A percentile compares a stretch with the other conserved stretches of the same genome.
These are phyloP conservation scores for Tylopilus intermedius DNA, from an alignment of 768 basidiomycete genomes.

Conservation along the genomic window DNA sequence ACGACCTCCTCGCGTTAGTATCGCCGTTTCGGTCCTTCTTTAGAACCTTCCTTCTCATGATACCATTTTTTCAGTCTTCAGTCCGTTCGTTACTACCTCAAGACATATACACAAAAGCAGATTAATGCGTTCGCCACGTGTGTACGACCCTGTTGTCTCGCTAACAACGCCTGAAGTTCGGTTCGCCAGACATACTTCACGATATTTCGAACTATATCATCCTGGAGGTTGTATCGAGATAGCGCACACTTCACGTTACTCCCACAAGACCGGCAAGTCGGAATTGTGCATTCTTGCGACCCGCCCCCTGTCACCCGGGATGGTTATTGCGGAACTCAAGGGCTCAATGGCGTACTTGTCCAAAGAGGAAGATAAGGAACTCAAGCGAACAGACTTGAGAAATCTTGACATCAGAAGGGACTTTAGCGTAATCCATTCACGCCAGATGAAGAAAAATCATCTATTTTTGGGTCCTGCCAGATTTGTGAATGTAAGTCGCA, in stretches of 20 bases:
- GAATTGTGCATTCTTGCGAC: slow-evolving; percentile 86
- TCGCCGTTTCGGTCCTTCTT: slow-evolving; percentile 14
- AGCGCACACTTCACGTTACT: slow-evolving; percentile 82
- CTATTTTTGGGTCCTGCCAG: slow-evolving; percentile 87
- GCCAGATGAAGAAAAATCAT: slow-evolving; percentile 89
- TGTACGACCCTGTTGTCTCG: slow-evolving; percentile 36
- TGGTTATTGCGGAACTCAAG: slow-evolving; percentile 80
- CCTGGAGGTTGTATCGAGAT: slow-evolving; percentile 83
- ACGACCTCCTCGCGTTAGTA: slow-evolving; percentile 71
- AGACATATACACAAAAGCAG: slow-evolving; percentile 73
- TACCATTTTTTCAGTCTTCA: slow-evolving; percentile 46
- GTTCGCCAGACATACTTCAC: slow-evolving; percentile 68
- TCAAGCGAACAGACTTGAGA: slow-evolving; percentile 75
- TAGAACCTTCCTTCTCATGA: slow-evolving; percentile 16
- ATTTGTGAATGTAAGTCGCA: slow-evolving; percentile 77
- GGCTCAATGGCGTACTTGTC: slow-evolving; percentile 88
- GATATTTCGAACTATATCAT: slow-evolving; percentile 84
- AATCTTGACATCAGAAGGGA: slow-evolving; percentile 72
- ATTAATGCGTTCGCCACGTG: slow-evolving; percentile 91
- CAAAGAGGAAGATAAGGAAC: slow-evolving; percentile 79
- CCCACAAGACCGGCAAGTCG: slow-evolving; percentile 82
- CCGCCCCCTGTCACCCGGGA: slow-evolving; percentile 58
- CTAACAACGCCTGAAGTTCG: slow-evolving; percentile 25
- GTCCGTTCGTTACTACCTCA: slow-evolving; percentile 74
- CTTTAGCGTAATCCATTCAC: slow-evolving; percentile 88